phyloP scores from a whole-genome alignment of 2,329 filamentous ascomycete genomes.

The Cladosporium sp. region DNA sequence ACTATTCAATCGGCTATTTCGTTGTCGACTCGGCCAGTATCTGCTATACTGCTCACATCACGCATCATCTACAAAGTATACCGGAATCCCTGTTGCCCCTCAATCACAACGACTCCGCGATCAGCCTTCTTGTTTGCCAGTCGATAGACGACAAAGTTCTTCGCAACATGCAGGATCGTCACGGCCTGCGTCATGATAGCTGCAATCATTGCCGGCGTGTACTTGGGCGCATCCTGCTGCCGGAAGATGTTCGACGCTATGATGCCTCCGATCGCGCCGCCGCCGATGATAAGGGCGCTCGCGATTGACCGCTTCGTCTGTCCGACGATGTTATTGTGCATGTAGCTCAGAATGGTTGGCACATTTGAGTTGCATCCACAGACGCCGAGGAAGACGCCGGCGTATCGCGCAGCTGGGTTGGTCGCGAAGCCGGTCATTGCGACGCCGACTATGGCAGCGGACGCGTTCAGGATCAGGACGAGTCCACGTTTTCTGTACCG shows the following conservation, averaged over 20 bases:
- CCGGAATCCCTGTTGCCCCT: slow-evolving; percentile 12
- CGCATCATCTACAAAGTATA: not conserved
- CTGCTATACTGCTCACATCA: not conserved
- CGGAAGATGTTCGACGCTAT: slow-evolving; percentile 68
- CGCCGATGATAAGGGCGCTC: slow-evolving; percentile 66
- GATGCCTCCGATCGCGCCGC: slow-evolving; percentile 72
- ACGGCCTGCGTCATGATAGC: slow-evolving; percentile 18
- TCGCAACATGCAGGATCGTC: slow-evolving; percentile 17
- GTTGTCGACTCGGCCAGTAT: too few relatives aligned
- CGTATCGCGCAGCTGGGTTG: slow-evolving; percentile 44
- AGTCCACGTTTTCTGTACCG: slow-evolving; percentile 17
- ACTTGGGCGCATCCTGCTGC: slow-evolving; percentile 50
- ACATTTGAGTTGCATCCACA: slow-evolving; percentile 73
- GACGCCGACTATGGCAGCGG: slow-evolving; percentile 23
- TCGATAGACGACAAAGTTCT: slow-evolving; percentile 17
- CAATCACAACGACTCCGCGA: slow-evolving; percentile 17
- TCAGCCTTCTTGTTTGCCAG: slow-evolving; percentile 18
- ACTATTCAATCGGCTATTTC: too few relatives aligned
- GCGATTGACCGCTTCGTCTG: slow-evolving; percentile 67
- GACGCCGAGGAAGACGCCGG: slow-evolving; percentile 67
- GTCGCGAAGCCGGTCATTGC: slow-evolving; percentile 21
- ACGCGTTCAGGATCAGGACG: slow-evolving; percentile 20
- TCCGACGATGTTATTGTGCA: slow-evolving; percentile 63
- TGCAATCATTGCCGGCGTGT: slow-evolving; percentile 44
- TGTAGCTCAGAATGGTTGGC: slow-evolving; percentile 66